Percentiles rank a stretch among this genome's conserved stretches.
phyloP scores from a whole-genome alignment of 2,329 filamentous ascomycete genomes.

The Fusarium albidum region DNA sequence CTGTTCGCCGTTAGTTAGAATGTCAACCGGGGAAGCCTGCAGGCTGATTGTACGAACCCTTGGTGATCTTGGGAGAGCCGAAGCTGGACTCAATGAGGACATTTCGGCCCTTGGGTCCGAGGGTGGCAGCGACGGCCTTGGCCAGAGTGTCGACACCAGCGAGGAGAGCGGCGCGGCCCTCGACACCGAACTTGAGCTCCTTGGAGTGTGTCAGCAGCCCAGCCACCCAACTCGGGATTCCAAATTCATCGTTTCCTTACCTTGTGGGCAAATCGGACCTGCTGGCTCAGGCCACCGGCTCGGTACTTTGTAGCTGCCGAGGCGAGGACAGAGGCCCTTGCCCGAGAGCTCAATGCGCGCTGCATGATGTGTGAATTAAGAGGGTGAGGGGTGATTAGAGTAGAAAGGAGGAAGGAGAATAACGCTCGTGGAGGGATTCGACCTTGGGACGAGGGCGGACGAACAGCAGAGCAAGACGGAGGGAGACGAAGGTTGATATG shows the following conservation, averaged over 20 bases:
- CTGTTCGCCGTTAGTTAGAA: conserved; percentile 52
- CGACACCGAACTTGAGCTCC: conserved; percentile 99
- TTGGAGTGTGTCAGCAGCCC: conserved; percentile 52
- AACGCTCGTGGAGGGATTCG: conserved; percentile 37
- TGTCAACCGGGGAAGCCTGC: neutral
- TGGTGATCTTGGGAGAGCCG: conserved; percentile 99
- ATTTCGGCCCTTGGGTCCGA: conserved; percentile 98
- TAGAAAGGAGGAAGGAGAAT: conserved; percentile 41
- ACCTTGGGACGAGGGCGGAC: conserved; percentile 40
- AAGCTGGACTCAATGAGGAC: conserved; percentile 98
- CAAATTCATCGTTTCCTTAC: conserved; percentile 56
- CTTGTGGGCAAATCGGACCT: conserved; percentile 98
- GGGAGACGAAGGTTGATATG: conserved; percentile 38
- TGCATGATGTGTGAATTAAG: conserved; percentile 76
- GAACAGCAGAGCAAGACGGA: conserved; percentile 21
- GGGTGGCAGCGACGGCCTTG: conserved; percentile 93
- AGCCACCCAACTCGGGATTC: neutral
- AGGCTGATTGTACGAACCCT: conserved; percentile 69
- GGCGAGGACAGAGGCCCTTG: conserved; percentile 81
- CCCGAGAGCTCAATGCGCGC: conserved; percentile 85
- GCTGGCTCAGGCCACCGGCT: conserved; percentile 76
- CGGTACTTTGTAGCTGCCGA: conserved; percentile 72
- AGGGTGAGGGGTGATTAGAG: conserved; percentile 41
- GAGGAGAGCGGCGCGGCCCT: conserved; percentile 87
- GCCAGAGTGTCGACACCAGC: conserved; percentile 96